These are phyloP conservation scores for Trichoderma reesei DNA, from an alignment of 495 filamentous ascomycete genomes.

Conservation along the genomic window DNA sequence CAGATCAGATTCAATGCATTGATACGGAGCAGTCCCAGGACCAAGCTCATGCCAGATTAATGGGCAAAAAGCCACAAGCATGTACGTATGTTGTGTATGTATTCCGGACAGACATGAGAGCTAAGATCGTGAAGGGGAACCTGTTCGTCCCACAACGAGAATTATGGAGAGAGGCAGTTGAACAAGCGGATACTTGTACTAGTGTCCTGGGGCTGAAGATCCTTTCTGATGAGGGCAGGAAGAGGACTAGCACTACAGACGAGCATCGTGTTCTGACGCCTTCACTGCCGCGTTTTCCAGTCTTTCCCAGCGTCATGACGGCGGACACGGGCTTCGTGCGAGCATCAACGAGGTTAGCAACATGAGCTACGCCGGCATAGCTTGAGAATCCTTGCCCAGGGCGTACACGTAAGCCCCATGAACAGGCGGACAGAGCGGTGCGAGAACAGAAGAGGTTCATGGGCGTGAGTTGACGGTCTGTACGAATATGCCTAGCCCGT, in stretches of 20 bases:
- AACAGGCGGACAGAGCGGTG: not conserved
- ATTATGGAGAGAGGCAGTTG: not conserved
- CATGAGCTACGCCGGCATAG: not conserved
- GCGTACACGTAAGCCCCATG: not conserved
- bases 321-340: not conserved
- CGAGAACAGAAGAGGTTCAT: not conserved
- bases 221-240: not conserved
- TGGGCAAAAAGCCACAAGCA: not conserved
- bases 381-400: not conserved
- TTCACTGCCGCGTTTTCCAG: not conserved
- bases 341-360: not conserved
- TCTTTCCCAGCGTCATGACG: not conserved
- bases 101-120: not conserved
- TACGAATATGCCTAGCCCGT: too few species aligned
- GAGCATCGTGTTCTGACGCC: not conserved
- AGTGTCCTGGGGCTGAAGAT: not conserved
- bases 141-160: not conserved
- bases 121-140: not conserved
- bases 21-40: not conserved
- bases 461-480: too few species aligned
- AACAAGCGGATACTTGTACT: not conserved
- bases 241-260: not conserved
- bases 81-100: not conserved
- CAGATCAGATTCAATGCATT: not conserved
- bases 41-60: not conserved